Evolutionary conservation across 1,139 yeast genomes (phyloP).

Genomic region (Wickerhamomyces sp.): DNA sequence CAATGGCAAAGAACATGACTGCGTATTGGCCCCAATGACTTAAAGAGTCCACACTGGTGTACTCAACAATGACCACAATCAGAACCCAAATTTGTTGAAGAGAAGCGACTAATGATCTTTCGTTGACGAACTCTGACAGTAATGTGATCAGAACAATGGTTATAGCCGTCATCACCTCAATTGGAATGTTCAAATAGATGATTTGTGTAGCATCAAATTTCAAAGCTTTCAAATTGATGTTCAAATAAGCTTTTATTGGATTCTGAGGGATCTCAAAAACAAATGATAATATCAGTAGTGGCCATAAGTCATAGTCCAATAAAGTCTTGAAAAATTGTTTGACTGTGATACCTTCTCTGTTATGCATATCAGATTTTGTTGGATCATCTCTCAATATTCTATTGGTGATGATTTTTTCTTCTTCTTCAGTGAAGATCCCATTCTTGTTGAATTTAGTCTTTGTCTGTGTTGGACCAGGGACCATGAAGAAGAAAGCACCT

Average conservation of each 20-base stretch:
- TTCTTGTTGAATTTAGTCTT: slow-evolving; percentile 39
- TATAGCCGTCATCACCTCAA: slow-evolving; percentile 33
- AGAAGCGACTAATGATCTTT: slow-evolving; percentile 31
- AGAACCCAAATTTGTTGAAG: slow-evolving; percentile 36
- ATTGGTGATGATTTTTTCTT: slow-evolving; percentile 55
- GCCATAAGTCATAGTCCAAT: slow-evolving; percentile 52
- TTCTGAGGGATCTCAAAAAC: slow-evolving; percentile 36
- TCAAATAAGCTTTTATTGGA: slow-evolving; percentile 39
- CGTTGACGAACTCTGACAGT: slow-evolving; percentile 36
- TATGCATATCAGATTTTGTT: slow-evolving; percentile 62
- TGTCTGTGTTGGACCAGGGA: slow-evolving; percentile 49
- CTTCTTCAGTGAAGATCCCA: slow-evolving; percentile 57
- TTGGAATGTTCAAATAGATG: slow-evolving; percentile 49
- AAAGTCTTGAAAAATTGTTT: slow-evolving; percentile 37
- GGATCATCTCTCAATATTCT: slow-evolving; percentile 62
- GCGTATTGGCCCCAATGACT: slow-evolving; percentile 47
- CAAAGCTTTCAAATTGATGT: slow-evolving; percentile 36
- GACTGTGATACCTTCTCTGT: slow-evolving; percentile 47
- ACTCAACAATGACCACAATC: slow-evolving; percentile 37
- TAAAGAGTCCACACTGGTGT: slow-evolving; percentile 41
- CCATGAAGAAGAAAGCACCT: slow-evolving; percentile 45
- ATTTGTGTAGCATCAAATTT: slow-evolving; percentile 43
- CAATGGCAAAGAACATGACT: slow-evolving; percentile 39
- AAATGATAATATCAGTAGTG: slow-evolving; percentile 46
- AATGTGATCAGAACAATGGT: slow-evolving; percentile 35